Evolutionary conservation across 208 protist species (phyloP).

Genomic region (Endotrypanum monterogeii): DNA sequence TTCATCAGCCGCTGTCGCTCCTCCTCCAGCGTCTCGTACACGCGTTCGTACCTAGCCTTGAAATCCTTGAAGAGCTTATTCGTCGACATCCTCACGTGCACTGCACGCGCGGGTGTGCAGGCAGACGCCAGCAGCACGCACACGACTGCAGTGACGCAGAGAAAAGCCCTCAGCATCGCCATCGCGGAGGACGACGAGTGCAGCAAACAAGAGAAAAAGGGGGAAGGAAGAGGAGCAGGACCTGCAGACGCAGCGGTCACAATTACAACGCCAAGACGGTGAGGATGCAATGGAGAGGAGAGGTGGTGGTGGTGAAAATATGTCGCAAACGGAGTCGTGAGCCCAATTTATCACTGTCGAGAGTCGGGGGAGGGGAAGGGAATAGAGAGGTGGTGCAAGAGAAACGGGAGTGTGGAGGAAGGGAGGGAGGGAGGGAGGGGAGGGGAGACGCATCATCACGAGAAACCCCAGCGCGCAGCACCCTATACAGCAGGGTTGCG

Average conservation of each 20-base stretch:
- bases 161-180: conserved; percentile 12
- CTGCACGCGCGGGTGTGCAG: conserved; percentile 9
- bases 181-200: conserved; percentile 12
- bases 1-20: conserved; percentile 34
- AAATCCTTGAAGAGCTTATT: conserved; percentile 40
- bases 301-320: background rate
- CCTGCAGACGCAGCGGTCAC: background rate
- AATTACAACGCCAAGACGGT: background rate
- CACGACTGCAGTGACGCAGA: conserved; percentile 21
- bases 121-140: conserved; percentile 27
- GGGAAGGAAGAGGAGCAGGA: background rate
- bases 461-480: background rate
- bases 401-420: background rate
- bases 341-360: background rate
- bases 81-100: conserved; percentile 19
- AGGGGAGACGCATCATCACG: background rate
- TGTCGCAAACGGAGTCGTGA: background rate
- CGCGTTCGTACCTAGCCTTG: conserved; percentile 41
- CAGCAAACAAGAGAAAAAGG: background rate
- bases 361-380: background rate
- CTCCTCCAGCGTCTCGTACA: conserved; percentile 39
- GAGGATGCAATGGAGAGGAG: background rate
- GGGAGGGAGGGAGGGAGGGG: background rate
- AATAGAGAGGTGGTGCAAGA: no score
- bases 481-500: background rate